Base-by-base conservation (phyloP, 805 yeast genomes). In the Candida ipomoeae region DNA sequence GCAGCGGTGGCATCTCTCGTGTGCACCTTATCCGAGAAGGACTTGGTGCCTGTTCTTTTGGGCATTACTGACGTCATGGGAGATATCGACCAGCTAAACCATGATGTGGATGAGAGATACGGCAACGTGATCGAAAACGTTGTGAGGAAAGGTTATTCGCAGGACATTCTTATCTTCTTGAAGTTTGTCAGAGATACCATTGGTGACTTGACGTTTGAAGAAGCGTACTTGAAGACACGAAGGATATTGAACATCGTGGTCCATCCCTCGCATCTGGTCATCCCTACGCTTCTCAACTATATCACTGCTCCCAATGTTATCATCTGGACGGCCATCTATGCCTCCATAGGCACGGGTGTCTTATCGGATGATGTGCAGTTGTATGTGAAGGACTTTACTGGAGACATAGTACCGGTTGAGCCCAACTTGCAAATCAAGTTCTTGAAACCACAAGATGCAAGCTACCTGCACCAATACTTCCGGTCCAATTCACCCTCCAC, bases 231-330 rank as follows among this genome's bases (percentile, higher is more conserved):
- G 52, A 81, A 79, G 54, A 85, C 96, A 0, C 91, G 87, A 41
- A 80, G 87, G 56, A 82, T 89, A 1, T 74, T 92, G 46, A 94
- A 92, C 65, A 83, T 94, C 42, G 85, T 90, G 1, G 85, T 92
- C 2, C 89, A 89, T 66, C 95, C 97, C 2, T 82, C 87, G 0
- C 82, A 83, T 56, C 78, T 78, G 32, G 76, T 84, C 2, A 77
- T 87, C 7, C 94, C 96, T 0, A 77, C 84, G 0, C 71, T 91
- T 44, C 70, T 91, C 55, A 94, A 94, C 67, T 90, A 92, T 64
- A 83, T 94, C 31, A 89, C 97, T 0, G 84, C 97, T 0, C 99
- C 99, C 1, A 91, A 92, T 65, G 91, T 90, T 10, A 78, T 91
- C 6, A 85, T 92, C 13, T 79, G 94, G 79, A 58, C 67, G 11